Evolutionary conservation across 768 basidiomycete genomes (phyloP).

Genomic region (Fibroporia radiculosa): DNA sequence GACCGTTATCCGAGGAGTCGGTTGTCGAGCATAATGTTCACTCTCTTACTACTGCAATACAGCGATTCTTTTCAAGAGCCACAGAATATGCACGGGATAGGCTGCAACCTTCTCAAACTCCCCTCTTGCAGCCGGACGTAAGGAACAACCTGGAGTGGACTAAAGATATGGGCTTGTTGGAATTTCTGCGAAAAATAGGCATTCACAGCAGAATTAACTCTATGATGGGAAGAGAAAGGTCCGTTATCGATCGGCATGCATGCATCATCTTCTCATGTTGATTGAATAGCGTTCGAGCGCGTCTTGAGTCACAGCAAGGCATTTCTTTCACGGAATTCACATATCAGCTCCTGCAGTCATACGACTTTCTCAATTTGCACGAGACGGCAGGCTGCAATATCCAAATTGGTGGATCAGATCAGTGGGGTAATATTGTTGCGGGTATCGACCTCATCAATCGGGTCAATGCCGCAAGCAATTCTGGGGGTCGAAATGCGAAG

Average conservation of each 20-base stretch:
- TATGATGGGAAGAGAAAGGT: constrained; percentile 93
- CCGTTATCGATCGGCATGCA: neutral
- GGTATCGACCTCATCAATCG: constrained; percentile 87
- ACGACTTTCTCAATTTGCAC: constrained; percentile 83
- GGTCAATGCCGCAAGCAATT: constrained; percentile 19
- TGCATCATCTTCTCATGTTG: constrained; percentile 2
- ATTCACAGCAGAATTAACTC: constrained; percentile 74
- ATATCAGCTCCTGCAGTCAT: constrained; percentile 95
- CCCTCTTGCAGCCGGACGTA: constrained; percentile 29
- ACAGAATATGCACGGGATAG: constrained; percentile 46
- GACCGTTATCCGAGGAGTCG: constrained; percentile 53
- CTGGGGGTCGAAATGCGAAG: constrained; percentile 18
- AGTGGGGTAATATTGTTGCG: constrained; percentile 96
- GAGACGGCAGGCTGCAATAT: constrained; percentile 61
- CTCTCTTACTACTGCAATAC: constrained; percentile 54
- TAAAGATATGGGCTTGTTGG: constrained; percentile 60
- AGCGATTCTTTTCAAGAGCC: constrained; percentile 68
- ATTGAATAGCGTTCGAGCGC: constrained; percentile 62
- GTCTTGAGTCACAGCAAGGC: constrained; percentile 72
- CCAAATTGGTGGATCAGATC: constrained; percentile 95
- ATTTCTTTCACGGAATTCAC: constrained; percentile 99
- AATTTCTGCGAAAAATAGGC: constrained; percentile 80
- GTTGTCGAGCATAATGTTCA: constrained; percentile 60
- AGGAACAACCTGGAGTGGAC: constrained; percentile 78
- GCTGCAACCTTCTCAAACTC: constrained; percentile 7